A percentile compares a stretch with the other conserved stretches of the same genome.
These are phyloP conservation scores for Westerdykella ornata DNA, from an alignment of 2,329 filamentous ascomycete genomes.

Conservation along the genomic window DNA sequence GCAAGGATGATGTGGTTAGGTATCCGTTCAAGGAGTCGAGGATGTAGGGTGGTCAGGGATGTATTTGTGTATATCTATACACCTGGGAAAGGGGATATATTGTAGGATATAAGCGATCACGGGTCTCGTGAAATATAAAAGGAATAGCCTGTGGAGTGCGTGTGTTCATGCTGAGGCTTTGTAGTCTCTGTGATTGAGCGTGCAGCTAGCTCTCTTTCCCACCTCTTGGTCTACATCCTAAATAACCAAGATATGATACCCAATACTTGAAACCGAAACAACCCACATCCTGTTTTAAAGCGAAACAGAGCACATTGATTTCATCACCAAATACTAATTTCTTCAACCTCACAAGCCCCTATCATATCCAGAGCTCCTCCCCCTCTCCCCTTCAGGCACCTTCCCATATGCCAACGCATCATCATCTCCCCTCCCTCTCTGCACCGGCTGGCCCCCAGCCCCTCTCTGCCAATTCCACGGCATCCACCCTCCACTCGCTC, in stretches of 20 bases:
- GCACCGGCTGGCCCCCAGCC: conserved; percentile 11
- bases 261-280: neutral
- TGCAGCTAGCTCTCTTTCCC: neutral
- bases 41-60: neutral
- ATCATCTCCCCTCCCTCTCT: conserved; percentile 9
- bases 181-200: no score
- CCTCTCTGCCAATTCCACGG: conserved; percentile 45
- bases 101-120: conserved; percentile 4
- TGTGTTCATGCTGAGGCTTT: no score
- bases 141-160: no score
- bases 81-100: conserved; percentile 1
- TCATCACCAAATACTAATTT: neutral
- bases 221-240: neutral
- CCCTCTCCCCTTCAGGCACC: conserved; percentile 15
- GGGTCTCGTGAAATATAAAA: no score
- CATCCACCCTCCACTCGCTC: conserved; percentile 42
- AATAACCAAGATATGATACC: neutral
- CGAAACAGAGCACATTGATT: no score
- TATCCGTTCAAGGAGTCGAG: conserved; percentile 55
- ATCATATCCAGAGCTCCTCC: conserved; percentile 1
- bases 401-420: conserved; percentile 33
- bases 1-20: conserved; percentile 70
- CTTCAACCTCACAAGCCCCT: neutral
- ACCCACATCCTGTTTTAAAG: neutral
- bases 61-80: conserved; percentile 1